Conservation (phyloP, 108 stramenopile species). For the Nitzschia putrida region DNA sequence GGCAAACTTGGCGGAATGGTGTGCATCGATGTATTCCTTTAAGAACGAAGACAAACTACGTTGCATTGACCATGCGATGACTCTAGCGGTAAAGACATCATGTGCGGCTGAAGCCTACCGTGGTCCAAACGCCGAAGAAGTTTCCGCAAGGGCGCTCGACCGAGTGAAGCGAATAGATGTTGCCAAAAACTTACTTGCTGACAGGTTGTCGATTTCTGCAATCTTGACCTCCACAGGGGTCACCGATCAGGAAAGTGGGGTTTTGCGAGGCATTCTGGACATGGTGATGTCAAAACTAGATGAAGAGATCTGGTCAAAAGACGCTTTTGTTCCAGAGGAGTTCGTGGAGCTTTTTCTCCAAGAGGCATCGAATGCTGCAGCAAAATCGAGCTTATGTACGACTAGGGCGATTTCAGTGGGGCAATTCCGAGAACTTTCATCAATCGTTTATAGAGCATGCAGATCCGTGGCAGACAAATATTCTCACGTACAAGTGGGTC, state of each 20-base stretch:
- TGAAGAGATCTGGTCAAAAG: constrained; percentile 28
- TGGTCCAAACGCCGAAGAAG: neutral
- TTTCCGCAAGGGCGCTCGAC: constrained; percentile 40
- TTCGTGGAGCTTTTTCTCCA: constrained; percentile 65
- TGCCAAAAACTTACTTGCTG: constrained; percentile 67
- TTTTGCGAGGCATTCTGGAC: constrained; percentile 16
- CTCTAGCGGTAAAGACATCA: constrained; percentile 70
- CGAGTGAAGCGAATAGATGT: constrained; percentile 58
- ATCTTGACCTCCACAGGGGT: constrained; percentile 39
- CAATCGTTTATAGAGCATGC: constrained; percentile 63
- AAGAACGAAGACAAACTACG: constrained; percentile 51
- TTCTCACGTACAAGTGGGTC: constrained; percentile 72
- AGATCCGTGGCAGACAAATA: constrained; percentile 62
- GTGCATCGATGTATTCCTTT: constrained; percentile 54
- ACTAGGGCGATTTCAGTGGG: constrained; percentile 48
- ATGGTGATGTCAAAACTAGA: constrained; percentile 38
- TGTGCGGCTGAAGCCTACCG: constrained; percentile 52
- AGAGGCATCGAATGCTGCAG: constrained; percentile 65
- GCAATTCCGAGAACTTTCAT: constrained; percentile 63
- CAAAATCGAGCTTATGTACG: constrained; percentile 50
- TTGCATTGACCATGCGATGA: constrained; percentile 71
- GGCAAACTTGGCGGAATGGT: constrained; percentile 81
- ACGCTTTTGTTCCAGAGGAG: constrained; percentile 51
- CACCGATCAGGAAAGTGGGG: constrained; percentile 11
- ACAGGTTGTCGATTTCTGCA: constrained; percentile 57